phyloP scores from a whole-genome alignment of 306 rosid genomes.

The Albizia julibrissin region DNA sequence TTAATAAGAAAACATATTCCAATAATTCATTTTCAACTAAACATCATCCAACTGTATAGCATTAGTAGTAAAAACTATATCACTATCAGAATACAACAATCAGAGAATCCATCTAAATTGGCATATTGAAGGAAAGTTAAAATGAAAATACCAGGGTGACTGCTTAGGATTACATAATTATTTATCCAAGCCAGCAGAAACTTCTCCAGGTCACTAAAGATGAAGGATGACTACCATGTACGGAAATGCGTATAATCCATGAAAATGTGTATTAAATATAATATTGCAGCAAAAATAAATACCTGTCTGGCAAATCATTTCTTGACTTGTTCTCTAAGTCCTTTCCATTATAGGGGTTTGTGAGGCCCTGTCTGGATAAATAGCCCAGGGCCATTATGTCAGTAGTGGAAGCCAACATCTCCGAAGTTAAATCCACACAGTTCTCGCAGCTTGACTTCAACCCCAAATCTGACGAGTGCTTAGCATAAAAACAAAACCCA shows the following conservation, averaged over 20 bases:
- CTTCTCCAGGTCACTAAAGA: neutral
- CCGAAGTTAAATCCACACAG: conserved; percentile 54
- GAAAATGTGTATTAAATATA: neutral
- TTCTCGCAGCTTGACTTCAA: conserved; percentile 45
- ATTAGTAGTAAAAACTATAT: neutral
- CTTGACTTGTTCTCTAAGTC: conserved; percentile 33
- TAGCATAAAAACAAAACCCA: conserved; percentile 78
- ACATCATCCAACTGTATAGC: neutral
- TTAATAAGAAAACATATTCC: neutral
- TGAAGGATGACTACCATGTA: neutral
- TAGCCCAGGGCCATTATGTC: conserved; percentile 59
- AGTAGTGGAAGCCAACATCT: conserved; percentile 62
- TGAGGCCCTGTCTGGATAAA: conserved; percentile 50
- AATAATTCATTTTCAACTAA: neutral
- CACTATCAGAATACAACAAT: neutral
- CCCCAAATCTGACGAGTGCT: conserved; percentile 53
- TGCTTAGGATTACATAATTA: neutral
- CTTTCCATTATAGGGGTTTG: conserved; percentile 31
- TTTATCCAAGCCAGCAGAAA: neutral
- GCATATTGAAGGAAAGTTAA: neutral
- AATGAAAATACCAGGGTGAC: neutral
- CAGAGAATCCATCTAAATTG: neutral
- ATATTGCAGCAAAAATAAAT: conserved; percentile 27
- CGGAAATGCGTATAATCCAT: neutral
- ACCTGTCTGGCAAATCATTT: conserved; percentile 50